phyloP scores from a whole-genome alignment of 192 early-diverging fungal genomes.

The Dissophora globulifera region DNA sequence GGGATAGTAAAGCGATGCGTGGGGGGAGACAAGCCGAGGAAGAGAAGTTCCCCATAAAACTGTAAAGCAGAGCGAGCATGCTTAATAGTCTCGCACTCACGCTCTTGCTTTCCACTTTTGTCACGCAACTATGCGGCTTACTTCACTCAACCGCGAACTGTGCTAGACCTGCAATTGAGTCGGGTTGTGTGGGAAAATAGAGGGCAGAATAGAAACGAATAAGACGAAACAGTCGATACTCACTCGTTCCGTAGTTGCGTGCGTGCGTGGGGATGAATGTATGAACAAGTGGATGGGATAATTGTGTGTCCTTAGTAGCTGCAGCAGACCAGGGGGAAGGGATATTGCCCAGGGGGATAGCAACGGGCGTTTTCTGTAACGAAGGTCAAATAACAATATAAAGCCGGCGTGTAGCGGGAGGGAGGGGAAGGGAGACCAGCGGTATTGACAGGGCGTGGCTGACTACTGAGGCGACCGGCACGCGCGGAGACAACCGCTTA shows the following conservation, averaged over 20 bases:
- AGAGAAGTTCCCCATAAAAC: too few relatives aligned
- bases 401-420: too few relatives aligned
- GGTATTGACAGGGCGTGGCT: too few relatives aligned
- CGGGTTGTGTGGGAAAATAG: slow-evolving; percentile 1
- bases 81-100: too few relatives aligned
- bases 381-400: background rate
- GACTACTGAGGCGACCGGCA: too few relatives aligned
- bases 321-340: background rate
- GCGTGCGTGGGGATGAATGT: slow-evolving; percentile 10
- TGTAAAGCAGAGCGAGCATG: too few relatives aligned
- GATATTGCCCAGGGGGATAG: background rate
- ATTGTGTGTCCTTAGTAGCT: background rate
- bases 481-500: background rate
- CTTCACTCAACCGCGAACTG: background rate
- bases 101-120: too few relatives aligned
- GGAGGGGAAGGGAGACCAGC: too few relatives aligned
- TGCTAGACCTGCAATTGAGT: background rate
- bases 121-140: too few relatives aligned
- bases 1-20: too few relatives aligned
- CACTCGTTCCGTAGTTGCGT: too few relatives aligned
- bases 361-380: background rate
- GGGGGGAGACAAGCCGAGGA: too few relatives aligned
- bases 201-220: background rate
- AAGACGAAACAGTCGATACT: background rate
- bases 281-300: slow-evolving; percentile 1